Percentiles rank a stretch among this genome's conserved stretches.
These are phyloP conservation scores for Scutellaria minor DNA, from an alignment of 257 asterid genomes.

Conservation along the genomic window DNA sequence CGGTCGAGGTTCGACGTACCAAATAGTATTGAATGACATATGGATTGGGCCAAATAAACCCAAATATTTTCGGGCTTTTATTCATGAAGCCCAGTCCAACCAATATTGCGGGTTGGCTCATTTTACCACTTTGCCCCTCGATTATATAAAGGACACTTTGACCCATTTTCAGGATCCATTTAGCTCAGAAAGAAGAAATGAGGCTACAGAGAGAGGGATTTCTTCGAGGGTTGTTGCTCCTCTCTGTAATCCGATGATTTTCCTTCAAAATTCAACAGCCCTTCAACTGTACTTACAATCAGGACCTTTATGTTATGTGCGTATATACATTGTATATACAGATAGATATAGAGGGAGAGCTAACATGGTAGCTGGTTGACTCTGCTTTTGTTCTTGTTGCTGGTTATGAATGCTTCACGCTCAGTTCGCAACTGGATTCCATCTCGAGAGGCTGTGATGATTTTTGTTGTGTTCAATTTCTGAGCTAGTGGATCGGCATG, in stretches of 20 bases:
- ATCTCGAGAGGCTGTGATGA: slow-evolving; percentile 30
- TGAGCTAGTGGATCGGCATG: slow-evolving; percentile 38
- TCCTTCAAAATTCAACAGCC: slow-evolving; percentile 2
- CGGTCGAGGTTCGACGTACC: too few relatives aligned
- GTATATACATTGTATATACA: neutral
- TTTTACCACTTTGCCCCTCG: too few relatives aligned
- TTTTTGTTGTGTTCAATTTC: neutral
- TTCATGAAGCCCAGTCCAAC: too few relatives aligned
- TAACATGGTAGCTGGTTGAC: neutral
- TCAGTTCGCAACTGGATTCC: neutral
- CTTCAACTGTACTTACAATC: neutral
- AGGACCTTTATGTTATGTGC: neutral
- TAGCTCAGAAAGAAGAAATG: neutral
- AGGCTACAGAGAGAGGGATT: slow-evolving; percentile 28
- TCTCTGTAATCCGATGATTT: slow-evolving; percentile 44
- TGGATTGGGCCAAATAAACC: too few relatives aligned
- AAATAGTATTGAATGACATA: too few relatives aligned
- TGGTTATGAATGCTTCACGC: neutral
- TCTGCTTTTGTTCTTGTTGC: neutral
- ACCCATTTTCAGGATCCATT: neutral
- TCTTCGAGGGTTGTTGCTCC: slow-evolving; percentile 58
- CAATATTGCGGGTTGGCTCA: too few relatives aligned
- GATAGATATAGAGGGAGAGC: neutral
- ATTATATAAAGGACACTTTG: too few relatives aligned
- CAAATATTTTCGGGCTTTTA: too few relatives aligned